Conservation (phyloP, 495 filamentous ascomycete genomes). For the Talaromyces borbonicus region DNA sequence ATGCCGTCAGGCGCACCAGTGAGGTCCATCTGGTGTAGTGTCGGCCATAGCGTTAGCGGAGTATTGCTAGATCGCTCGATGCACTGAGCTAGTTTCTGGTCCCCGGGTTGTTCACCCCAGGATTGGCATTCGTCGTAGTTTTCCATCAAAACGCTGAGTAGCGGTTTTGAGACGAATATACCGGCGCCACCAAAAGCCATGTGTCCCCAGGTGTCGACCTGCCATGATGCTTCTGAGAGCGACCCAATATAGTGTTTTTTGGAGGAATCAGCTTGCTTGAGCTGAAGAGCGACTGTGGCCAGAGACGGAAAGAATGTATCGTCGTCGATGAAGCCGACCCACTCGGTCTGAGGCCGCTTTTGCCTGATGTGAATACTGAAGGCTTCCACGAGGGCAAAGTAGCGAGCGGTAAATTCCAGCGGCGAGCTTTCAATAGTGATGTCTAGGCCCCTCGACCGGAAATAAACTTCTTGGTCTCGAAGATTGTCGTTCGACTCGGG, state of each 20-base stretch:
- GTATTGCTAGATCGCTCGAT: conserved; percentile 47
- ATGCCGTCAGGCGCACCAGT: conserved; percentile 49
- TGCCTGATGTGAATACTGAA: conserved; percentile 42
- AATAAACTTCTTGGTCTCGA: conserved; percentile 35
- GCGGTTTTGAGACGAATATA: conserved; percentile 52
- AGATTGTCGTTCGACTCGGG: conserved; percentile 36
- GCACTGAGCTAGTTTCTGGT: conserved; percentile 53
- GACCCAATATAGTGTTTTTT: conserved; percentile 51
- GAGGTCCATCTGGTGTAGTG: conserved; percentile 56
- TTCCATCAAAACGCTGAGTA: conserved; percentile 43
- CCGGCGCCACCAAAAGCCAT: conserved; percentile 64
- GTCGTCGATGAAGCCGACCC: conserved; percentile 59
- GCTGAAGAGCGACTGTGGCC: conserved; percentile 36
- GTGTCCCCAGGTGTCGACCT: conserved; percentile 49
- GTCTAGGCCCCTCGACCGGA: conserved; percentile 41
- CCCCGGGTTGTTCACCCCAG: conserved; percentile 43
- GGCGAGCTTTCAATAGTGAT: conserved; percentile 45
- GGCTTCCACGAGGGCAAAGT: conserved; percentile 51
- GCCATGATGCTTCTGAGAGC: conserved; percentile 51
- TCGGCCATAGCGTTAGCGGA: conserved; percentile 45
- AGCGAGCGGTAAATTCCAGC: conserved; percentile 49
- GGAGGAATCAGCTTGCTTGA: conserved; percentile 45
- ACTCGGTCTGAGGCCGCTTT: conserved; percentile 44
- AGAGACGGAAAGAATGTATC: conserved; percentile 66
- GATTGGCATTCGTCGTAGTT: conserved; percentile 45